Evolutionary conservation across 768 basidiomycete species (phyloP).

Genomic region (Sarcomyxa edulis): DNA sequence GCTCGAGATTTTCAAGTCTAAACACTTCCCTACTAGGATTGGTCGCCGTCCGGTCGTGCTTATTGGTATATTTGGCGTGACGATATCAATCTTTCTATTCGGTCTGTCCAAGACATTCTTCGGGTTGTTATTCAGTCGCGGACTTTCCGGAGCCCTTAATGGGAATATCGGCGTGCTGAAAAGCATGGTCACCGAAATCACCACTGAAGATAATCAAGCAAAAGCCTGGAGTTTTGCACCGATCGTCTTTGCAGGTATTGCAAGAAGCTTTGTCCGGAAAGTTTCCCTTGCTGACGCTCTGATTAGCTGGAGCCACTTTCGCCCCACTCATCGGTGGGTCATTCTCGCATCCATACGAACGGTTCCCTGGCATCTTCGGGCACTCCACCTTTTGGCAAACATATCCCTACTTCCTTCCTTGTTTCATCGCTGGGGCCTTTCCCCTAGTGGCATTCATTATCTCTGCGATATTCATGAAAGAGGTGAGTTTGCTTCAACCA

Average conservation of each 20-base stretch:
- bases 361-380: conserved; percentile 43
- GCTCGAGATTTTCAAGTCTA: no score
- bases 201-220: conserved; percentile 43
- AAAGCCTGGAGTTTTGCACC: conserved; percentile 4
- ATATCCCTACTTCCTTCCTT: conserved; percentile 49
- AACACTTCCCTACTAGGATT: no score
- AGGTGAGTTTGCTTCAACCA: neutral
- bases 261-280: conserved; percentile 2
- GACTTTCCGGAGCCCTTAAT: conserved; percentile 4
- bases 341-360: conserved; percentile 42
- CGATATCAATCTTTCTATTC: conserved; percentile 26
- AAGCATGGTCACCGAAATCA: conserved; percentile 19
- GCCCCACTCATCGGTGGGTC: conserved; percentile 44
- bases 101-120: conserved; percentile 26
- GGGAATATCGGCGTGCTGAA: conserved; percentile 45
- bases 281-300: neutral
- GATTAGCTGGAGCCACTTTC: conserved; percentile 4
- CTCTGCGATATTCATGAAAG: neutral
- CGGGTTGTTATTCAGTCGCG: neutral
- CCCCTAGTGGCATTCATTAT: conserved; percentile 14
- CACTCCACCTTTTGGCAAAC: conserved; percentile 33
- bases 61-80: conserved; percentile 26
- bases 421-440: conserved; percentile 44
- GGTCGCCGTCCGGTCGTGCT: conserved; percentile 29
- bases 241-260: conserved; percentile 4